Percentiles rank a stretch among this genome's conserved stretches.
phyloP scores from a whole-genome alignment of 495 filamentous ascomycete genomes.

The Cercophora newfieldiana region DNA sequence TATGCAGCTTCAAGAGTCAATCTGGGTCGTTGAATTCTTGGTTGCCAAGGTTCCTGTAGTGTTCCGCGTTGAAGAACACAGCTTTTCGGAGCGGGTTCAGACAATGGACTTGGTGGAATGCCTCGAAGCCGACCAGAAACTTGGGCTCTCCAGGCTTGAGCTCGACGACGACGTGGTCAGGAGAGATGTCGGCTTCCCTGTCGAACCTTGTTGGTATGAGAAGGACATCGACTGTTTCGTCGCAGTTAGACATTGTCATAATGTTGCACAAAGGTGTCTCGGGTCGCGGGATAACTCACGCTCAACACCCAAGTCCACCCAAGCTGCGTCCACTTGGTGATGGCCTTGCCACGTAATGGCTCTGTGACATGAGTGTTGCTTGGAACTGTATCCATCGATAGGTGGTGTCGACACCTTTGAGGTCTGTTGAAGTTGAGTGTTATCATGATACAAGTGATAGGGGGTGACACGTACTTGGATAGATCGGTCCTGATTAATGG shows the following conservation, averaged over 20 bases:
- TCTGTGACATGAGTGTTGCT: background rate
- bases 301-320: background rate
- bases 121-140: background rate
- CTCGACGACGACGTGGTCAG: background rate
- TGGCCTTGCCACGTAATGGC: background rate
- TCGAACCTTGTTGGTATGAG: background rate
- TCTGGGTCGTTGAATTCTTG: background rate
- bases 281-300: background rate
- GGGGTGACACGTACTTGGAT: background rate
- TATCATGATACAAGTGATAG: background rate
- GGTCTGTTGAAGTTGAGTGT: background rate
- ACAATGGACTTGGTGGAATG: background rate
- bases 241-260: background rate
- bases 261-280: background rate
- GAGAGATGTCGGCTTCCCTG: background rate
- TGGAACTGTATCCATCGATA: background rate
- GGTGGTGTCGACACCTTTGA: background rate
- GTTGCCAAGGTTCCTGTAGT: background rate
- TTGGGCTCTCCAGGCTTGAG: background rate
- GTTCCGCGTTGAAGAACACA: background rate
- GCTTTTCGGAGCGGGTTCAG: conserved; percentile 3
- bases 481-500: background rate
- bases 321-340: background rate
- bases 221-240: background rate
- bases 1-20: background rate